These are phyloP conservation scores for Antrodiella citrinella DNA, from an alignment of 768 basidiomycete genomes.

Conservation along the genomic window DNA sequence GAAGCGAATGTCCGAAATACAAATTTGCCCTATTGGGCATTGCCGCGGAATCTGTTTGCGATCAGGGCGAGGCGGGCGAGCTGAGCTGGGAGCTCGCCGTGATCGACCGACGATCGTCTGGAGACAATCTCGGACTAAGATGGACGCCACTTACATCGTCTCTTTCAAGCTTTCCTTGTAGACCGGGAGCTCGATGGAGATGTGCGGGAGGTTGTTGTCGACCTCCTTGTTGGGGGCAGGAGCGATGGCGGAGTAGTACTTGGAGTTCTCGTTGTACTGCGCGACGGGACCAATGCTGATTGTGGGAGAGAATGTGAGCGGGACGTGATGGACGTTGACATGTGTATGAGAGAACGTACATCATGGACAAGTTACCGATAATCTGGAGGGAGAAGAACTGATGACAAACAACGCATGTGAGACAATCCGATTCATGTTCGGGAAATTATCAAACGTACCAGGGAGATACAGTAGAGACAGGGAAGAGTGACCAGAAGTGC, in stretches of 20 bases:
- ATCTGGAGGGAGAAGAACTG: constrained; percentile 75
- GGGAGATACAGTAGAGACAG: constrained; percentile 66
- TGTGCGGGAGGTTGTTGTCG: constrained; percentile 59
- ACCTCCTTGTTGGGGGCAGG: constrained; percentile 56
- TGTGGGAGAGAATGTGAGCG: too few relatives aligned
- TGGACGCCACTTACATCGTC: constrained; percentile 63
- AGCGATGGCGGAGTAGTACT: constrained; percentile 67
- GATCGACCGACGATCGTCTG: not conserved
- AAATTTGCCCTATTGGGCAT: too few relatives aligned
- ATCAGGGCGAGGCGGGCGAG: too few relatives aligned
- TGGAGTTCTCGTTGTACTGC: constrained; percentile 79
- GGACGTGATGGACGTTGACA: too few relatives aligned
- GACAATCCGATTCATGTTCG: not conserved
- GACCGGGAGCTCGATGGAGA: constrained; percentile 79
- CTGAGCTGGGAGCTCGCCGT: too few relatives aligned
- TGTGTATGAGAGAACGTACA: constrained; percentile 44
- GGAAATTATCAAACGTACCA: constrained; percentile 37
- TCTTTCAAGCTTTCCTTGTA: constrained; percentile 82
- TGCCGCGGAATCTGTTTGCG: too few relatives aligned
- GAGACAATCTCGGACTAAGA: not conserved
- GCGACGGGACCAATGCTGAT: constrained; percentile 72
- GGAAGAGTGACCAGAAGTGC: constrained; percentile 58
- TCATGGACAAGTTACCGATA: constrained; percentile 52
- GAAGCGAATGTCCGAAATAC: too few relatives aligned
- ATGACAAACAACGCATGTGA: not conserved